These are phyloP conservation scores for Botryobasidium botryosum DNA, from an alignment of 768 basidiomycete genomes.

Conservation along the genomic window DNA sequence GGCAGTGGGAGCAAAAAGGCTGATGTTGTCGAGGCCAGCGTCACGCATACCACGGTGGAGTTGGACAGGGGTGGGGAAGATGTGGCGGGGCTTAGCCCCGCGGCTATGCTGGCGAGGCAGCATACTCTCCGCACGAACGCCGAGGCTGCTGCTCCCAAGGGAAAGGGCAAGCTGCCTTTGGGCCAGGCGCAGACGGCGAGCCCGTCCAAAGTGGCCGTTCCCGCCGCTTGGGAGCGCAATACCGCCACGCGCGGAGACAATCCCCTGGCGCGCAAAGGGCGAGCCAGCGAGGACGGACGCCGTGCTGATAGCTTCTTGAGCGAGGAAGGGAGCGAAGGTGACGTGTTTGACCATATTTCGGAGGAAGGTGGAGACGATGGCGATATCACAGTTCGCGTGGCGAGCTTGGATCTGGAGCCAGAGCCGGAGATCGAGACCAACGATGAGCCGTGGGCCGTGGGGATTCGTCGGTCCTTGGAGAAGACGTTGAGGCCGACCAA, in stretches of 20 bases:
- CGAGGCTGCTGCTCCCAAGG: slow-evolving; percentile 57
- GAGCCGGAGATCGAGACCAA: no score
- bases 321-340: slow-evolving; percentile 8
- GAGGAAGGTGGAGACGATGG: slow-evolving; percentile 31
- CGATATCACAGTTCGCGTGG: slow-evolving; percentile 54
- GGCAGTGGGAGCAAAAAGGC: slow-evolving; percentile 41
- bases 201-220: slow-evolving; percentile 11
- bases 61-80: slow-evolving; percentile 41
- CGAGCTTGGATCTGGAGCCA: slow-evolving; percentile 33
- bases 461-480: slow-evolving; percentile 58
- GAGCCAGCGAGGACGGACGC: slow-evolving; percentile 1
- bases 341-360: slow-evolving; percentile 1
- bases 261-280: neutral
- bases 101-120: slow-evolving; percentile 75
- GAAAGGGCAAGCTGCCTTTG: slow-evolving; percentile 36
- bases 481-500: slow-evolving; percentile 44
- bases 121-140: slow-evolving; percentile 73
- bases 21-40: slow-evolving; percentile 45
- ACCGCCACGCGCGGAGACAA: slow-evolving; percentile 24
- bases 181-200: slow-evolving; percentile 30
- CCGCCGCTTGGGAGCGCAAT: slow-evolving; percentile 65
- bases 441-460: slow-evolving; percentile 62
- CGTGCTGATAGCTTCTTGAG: slow-evolving; percentile 10
- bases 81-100: slow-evolving; percentile 69
- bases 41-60: slow-evolving; percentile 75